Percentiles rank a stretch among this genome's conserved stretches.
phyloP scores from a whole-genome alignment of 1,284 basidiomycete species.

The Irpex sp. region DNA sequence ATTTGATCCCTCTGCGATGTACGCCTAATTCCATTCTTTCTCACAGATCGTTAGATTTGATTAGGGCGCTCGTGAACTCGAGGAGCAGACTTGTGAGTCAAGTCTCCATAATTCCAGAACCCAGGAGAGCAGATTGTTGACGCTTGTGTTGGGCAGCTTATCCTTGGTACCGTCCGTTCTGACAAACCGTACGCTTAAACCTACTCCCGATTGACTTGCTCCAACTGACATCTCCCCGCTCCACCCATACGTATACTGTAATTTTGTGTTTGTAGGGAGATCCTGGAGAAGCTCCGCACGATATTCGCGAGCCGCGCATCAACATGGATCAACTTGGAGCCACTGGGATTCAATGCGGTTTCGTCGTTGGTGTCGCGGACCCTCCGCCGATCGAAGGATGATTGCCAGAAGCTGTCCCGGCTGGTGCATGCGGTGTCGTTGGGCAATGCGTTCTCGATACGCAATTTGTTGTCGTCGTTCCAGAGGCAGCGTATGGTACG shows the following conservation, averaged over 20 bases:
- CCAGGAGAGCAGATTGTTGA: not conserved
- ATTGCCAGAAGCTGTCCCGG: constrained; percentile 45
- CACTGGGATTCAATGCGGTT: constrained; percentile 49
- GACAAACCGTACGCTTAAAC: constrained; percentile 41
- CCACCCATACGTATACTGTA: not conserved
- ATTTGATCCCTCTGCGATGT: not conserved
- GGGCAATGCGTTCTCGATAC: constrained; percentile 62
- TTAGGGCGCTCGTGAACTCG: constrained; percentile 57
- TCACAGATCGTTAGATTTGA: constrained; percentile 53
- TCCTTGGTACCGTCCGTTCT: constrained; percentile 60
- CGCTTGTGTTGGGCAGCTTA: constrained; percentile 36
- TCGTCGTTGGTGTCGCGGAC: constrained; percentile 55
- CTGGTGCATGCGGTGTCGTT: constrained; percentile 52
- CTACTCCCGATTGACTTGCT: constrained; percentile 1
- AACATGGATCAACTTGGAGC: constrained; percentile 62
- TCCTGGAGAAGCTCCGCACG: constrained; percentile 42
- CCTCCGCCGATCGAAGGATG: constrained; percentile 53
- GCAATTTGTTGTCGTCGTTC: constrained; percentile 53
- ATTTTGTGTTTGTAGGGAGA: constrained; percentile 26
- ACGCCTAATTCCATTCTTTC: not conserved
- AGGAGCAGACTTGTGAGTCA: constrained; percentile 52
- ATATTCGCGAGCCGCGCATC: constrained; percentile 55
- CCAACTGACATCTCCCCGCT: not conserved
- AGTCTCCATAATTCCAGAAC: too few relatives aligned
- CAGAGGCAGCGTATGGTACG: constrained; percentile 52